phyloP scores from a whole-genome alignment of 140 eudicot genomes.

The Anethum foeniculum region DNA sequence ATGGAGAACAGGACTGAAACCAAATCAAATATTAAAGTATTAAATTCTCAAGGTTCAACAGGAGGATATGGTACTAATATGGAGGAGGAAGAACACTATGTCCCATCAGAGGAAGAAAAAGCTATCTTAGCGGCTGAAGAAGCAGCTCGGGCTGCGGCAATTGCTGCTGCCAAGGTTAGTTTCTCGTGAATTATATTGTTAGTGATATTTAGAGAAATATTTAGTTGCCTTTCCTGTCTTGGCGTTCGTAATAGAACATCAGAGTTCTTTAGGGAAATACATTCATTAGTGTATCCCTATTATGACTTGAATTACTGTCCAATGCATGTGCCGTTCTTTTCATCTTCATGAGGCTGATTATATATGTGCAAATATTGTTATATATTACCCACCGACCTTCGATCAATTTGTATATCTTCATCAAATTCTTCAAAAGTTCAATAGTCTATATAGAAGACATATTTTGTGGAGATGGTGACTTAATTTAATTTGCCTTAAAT shows the following conservation, averaged over 20 bases:
- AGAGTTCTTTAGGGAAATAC: neutral
- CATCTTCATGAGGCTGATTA: neutral
- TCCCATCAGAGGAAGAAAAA: conserved; percentile 71
- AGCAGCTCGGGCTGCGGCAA: conserved; percentile 90
- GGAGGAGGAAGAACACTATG: conserved; percentile 38
- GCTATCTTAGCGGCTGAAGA: conserved; percentile 93
- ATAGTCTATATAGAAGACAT: neutral
- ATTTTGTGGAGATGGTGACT: neutral
- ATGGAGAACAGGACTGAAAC: conserved; percentile 25
- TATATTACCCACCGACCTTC: neutral
- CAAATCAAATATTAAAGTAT: conserved; percentile 36
- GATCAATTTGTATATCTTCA: neutral
- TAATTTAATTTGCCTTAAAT: neutral
- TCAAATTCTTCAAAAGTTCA: neutral
- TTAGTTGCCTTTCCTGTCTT: neutral
- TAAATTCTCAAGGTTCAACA: conserved; percentile 58
- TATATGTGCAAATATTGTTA: neutral
- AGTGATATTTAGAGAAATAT: neutral
- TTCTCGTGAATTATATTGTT: neutral
- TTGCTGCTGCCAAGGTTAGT: conserved; percentile 94
- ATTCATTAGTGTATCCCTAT: neutral
- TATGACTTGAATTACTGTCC: neutral
- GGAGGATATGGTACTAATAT: conserved; percentile 37
- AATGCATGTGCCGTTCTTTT: neutral
- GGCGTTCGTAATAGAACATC: neutral